Percentiles rank a stretch among this genome's conserved stretches.
Conservation (phyloP, 1,284 basidiomycete genomes). For the Agroathelia rolfsii region DNA sequence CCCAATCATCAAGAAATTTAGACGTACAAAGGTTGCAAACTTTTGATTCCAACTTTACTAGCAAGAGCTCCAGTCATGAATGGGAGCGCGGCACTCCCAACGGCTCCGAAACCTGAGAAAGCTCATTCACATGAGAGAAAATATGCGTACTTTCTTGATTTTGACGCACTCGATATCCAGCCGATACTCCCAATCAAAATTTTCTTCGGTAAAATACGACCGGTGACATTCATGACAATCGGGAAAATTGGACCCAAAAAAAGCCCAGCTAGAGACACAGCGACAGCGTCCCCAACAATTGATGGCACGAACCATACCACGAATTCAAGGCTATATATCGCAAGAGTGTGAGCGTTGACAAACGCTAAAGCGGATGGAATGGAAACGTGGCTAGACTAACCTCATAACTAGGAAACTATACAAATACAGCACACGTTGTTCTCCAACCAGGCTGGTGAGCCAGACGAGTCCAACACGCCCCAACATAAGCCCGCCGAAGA, state of each 20-base stretch:
- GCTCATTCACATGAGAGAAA: constrained; percentile 38
- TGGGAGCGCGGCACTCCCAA: constrained; percentile 57
- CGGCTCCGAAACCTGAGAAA: constrained; percentile 57
- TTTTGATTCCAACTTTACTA: constrained; percentile 42
- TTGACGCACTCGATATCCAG: no score
- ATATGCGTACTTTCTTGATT: no score
- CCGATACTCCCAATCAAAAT: constrained; percentile 54
- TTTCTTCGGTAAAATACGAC: constrained; percentile 48
- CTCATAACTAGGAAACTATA: constrained; percentile 42
- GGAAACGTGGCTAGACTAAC: constrained; percentile 24
- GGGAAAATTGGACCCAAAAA: constrained; percentile 57
- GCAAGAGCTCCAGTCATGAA: constrained; percentile 53
- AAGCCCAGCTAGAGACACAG: constrained; percentile 48
- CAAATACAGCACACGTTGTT: constrained; percentile 40
- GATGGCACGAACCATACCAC: constrained; percentile 56
- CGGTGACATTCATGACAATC: constrained; percentile 51
- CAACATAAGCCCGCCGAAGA: constrained; percentile 47
- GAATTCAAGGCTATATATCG: constrained; percentile 38
- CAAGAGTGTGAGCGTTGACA: constrained; percentile 10
- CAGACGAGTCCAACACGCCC: constrained; percentile 48
- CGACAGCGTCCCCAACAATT: constrained; percentile 47
- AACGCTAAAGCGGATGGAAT: constrained; percentile 12
- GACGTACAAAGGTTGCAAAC: constrained; percentile 49
- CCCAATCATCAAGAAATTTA: not conserved
- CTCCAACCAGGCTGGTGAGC: constrained; percentile 51